phyloP scores from a whole-genome alignment of 306 rosid genomes.

The Lathyrus tuberosus region DNA sequence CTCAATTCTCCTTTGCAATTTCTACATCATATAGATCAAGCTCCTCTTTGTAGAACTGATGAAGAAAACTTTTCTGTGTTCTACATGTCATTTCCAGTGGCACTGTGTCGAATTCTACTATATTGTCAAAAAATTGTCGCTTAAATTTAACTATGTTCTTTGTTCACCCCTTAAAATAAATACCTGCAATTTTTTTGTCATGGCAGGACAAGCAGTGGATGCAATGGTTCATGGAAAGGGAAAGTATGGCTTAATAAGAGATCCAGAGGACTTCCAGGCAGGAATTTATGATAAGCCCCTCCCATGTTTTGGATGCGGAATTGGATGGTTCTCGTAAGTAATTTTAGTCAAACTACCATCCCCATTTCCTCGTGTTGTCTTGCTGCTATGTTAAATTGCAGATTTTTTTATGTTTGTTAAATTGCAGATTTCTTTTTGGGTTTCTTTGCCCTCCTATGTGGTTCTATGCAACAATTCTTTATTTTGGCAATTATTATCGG shows the following conservation, averaged over 20 bases:
- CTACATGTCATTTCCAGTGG: not conserved
- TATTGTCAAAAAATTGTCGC: not conserved
- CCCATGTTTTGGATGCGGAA: slow-evolving; percentile 94
- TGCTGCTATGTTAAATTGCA: slow-evolving; percentile 41
- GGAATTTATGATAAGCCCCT: slow-evolving; percentile 89
- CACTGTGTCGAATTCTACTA: not conserved
- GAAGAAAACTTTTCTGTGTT: slow-evolving; percentile 10
- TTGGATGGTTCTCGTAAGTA: slow-evolving; percentile 99
- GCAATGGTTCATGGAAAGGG: slow-evolving; percentile 62
- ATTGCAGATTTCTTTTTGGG: slow-evolving; percentile 80
- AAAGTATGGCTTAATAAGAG: slow-evolving; percentile 68
- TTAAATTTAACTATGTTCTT: slow-evolving; percentile 15
- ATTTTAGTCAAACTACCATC: slow-evolving; percentile 16
- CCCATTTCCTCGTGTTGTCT: slow-evolving; percentile 32
- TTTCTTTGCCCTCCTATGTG: slow-evolving; percentile 81
- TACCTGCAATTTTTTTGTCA: slow-evolving; percentile 40
- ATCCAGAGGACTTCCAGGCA: slow-evolving; percentile 69
- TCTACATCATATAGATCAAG: slow-evolving; percentile 1
- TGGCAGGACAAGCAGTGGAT: slow-evolving; percentile 66
- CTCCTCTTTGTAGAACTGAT: slow-evolving; percentile 4
- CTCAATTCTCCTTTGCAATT: slow-evolving; percentile 12
- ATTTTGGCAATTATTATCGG: slow-evolving; percentile 76
- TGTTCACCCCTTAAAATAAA: slow-evolving; percentile 26
- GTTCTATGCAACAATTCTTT: slow-evolving; percentile 83
- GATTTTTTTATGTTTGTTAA: slow-evolving; percentile 57